Evolutionary conservation across 495 filamentous ascomycete genomes (phyloP).

Genomic region (Hyaloscypha hepaticicola): DNA sequence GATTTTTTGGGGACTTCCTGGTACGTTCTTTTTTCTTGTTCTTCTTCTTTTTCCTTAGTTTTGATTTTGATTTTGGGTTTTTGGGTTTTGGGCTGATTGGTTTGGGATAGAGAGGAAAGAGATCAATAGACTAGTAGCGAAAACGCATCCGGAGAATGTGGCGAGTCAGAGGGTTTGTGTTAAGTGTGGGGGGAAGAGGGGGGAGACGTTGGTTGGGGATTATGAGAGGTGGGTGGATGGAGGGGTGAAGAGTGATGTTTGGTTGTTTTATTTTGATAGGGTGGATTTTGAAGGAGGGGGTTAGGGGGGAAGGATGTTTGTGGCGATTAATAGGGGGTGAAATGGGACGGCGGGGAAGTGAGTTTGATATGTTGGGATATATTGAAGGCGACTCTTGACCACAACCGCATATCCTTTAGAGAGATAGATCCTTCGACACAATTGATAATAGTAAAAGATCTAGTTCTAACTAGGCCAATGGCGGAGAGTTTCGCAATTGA

Average conservation of each 20-base stretch:
- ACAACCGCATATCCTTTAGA: too few species aligned
- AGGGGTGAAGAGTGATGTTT: constrained; percentile 1
- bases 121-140: constrained; percentile 23
- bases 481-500: too few species aligned
- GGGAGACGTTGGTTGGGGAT: constrained; percentile 7
- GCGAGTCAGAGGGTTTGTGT: constrained; percentile 16
- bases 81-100: neutral
- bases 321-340: neutral
- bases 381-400: too few species aligned
- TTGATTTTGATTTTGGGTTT: neutral
- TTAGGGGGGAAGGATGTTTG: neutral
- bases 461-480: too few species aligned
- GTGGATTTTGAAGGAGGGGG: neutral
- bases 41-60: neutral
- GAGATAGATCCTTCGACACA: too few species aligned
- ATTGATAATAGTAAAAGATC: too few species aligned
- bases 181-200: constrained; percentile 19
- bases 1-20: constrained; percentile 16
- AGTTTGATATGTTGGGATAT: too few species aligned
- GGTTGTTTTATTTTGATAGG: neutral
- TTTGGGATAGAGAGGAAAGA: constrained; percentile 20
- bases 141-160: constrained; percentile 20
- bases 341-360: too few species aligned
- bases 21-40: neutral
- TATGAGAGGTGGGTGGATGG: constrained; percentile 10